Base-by-base conservation (phyloP, 139 green algal genomes). In the Yamagishiella unicocca region DNA sequence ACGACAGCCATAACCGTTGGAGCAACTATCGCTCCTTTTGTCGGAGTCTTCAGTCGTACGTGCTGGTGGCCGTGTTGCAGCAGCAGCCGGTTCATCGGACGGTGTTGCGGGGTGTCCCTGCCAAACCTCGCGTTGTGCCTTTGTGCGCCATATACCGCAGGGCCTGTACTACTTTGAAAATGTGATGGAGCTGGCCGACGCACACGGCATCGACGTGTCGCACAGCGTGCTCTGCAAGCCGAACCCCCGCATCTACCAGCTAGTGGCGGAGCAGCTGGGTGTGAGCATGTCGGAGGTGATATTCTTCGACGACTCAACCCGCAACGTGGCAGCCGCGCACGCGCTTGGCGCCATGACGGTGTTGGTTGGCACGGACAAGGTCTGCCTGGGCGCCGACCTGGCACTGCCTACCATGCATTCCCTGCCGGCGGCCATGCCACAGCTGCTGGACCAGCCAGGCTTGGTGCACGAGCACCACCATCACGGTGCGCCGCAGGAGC, bases 301-400 rank as follows among this genome's bases (percentile, higher is more conserved):
- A 4, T 98, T 96, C 74, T 90, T 97, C 22, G 96, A 98, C 80
- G 96, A 98, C 91, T 94, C 85, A 55, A 74, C 91, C 0, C 92
- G 95, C 37, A 98, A 98, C 87, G 83, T 97, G 38, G 89, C 92
- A 22, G 89, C 90, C 6, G 94, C 93, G 19, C 92, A 95, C 43
- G 68, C 84, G 9, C 67, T 94, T n/a, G 96, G 96, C 29, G 87
- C 97, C 1, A 89, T 90, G 43, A 94, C 90, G 17, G 94, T 97
- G 77, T 68, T 89, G 53, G 83, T 89, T 24, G 87, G 71, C 19
- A 43, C 33, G 10, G 61, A 76, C 40, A 46, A 73, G 82, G 25
- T 37, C n/a, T 58, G 35, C 8, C 67, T 50, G n/a, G 64, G 64
- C 0, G 78, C 68, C 2, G 87, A 93, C 62, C 66, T 93, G 22